Conservation (phyloP, 2,329 filamentous ascomycete genomes). For the Cladophialophora chaetospira region DNA sequence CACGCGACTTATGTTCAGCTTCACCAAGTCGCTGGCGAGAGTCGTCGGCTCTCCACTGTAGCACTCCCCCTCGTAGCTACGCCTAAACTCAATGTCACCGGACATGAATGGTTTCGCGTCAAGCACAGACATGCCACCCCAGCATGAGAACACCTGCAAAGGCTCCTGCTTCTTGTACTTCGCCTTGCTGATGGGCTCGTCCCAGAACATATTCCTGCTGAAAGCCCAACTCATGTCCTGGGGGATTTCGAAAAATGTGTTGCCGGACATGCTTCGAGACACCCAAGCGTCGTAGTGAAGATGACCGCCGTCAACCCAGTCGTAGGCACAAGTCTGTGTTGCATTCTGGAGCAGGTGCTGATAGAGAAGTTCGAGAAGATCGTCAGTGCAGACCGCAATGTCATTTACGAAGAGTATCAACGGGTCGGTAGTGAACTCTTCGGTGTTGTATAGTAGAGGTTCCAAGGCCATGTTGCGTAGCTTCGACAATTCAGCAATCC, state of each 20-base stretch:
- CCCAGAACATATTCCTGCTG: slow-evolving; percentile 57
- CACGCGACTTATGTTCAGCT: slow-evolving; percentile 52
- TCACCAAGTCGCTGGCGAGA: slow-evolving; percentile 62
- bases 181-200: slow-evolving; percentile 42
- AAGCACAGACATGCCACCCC: slow-evolving; percentile 60
- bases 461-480: slow-evolving; percentile 57
- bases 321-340: slow-evolving; percentile 62
- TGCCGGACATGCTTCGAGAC: slow-evolving; percentile 54
- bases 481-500: slow-evolving; percentile 52
- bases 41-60: slow-evolving; percentile 57
- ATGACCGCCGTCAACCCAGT: slow-evolving; percentile 55
- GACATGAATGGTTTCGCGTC: slow-evolving; percentile 52
- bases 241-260: slow-evolving; percentile 59
- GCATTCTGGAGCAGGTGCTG: slow-evolving; percentile 52
- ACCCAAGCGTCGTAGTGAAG: slow-evolving; percentile 63
- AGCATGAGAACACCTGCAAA: slow-evolving; percentile 63
- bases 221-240: slow-evolving; percentile 53
- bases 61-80: slow-evolving; percentile 49
- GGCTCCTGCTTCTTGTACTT: slow-evolving; percentile 45
- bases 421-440: slow-evolving; percentile 39
- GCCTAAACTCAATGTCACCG: slow-evolving; percentile 51
- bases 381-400: slow-evolving; percentile 55
- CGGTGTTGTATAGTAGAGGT: slow-evolving; percentile 43
- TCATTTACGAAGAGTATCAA: slow-evolving; percentile 59
- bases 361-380: slow-evolving; percentile 59